Evolutionary conservation across 2,329 filamentous ascomycete genomes (phyloP), one percentile per base, ranked within the genome.

Genomic region (Botrytis aclada): DNA sequence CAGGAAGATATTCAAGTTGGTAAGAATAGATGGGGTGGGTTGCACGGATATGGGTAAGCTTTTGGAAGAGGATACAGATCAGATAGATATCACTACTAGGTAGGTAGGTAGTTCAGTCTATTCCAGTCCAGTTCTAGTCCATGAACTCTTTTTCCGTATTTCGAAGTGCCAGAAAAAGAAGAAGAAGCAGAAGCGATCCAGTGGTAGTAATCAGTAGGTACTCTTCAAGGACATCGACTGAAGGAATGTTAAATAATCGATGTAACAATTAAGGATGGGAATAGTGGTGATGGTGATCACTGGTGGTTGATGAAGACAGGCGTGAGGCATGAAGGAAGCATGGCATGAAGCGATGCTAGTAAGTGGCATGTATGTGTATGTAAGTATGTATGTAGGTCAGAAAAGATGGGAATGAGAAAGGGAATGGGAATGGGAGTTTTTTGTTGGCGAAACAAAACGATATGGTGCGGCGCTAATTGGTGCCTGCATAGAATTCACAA

Each of bases 401-500:
- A 45, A 64, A 29, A 7, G 18, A 20, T 45, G 62, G 10, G 29
- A 37, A 39, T 37, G 29, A 10, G 18, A 43, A 51, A 4, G 63
- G 34, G 60, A 41, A 63, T 47, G 62, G 34, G 58, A 22, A 64
- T 65, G 63, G 45, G 45, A 66, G n/a, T 54, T 54, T 66, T 37
- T 25, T 56, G 51, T 66, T 51, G 34, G 62, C 41, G 32, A 37
- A 65, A 51, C 29, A 37, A 66, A 39, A 51, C 10, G 41, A 47
- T 18, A 25, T 39, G 25, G 45, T 16, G 32, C 16, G 45, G 64
- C 64, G 64, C 43, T 67, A 54, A 67, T 29, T 67, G 63, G 45
- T 66, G 63, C 63, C 63, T 66, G 63, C 43, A 66, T 66, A n/a
- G 43, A 41, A 62, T 62, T 39, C 25, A 62, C 60, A 39, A 10